Conservation (phyloP, 139 green algal species). For the Mychonastes homosphaera region DNA sequence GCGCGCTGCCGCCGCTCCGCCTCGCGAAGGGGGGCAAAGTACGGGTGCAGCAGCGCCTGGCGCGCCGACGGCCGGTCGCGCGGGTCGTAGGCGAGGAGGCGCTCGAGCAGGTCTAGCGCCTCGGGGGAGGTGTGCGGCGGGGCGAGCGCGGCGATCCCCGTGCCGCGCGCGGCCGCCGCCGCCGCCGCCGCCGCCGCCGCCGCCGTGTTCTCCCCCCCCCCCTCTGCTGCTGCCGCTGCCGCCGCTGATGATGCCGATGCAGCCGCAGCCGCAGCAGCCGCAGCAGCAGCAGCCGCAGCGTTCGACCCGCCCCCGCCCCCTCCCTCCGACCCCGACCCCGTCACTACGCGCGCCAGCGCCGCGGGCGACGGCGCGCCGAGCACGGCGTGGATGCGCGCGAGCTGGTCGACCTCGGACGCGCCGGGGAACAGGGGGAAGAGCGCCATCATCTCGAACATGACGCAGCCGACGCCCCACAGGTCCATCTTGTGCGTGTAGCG, state of each 20-base stretch:
- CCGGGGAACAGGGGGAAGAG: constrained; percentile 68
- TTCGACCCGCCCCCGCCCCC: too few species aligned
- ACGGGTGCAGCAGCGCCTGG: constrained; percentile 62
- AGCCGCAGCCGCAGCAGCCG: too few species aligned
- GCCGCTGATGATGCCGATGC: too few species aligned
- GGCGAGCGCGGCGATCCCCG: constrained; percentile 44
- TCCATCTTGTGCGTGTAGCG: constrained; percentile 90
- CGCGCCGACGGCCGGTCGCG: constrained; percentile 56
- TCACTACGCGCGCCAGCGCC: too few species aligned
- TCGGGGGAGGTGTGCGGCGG: constrained; percentile 31
- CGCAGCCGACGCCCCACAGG: constrained; percentile 81
- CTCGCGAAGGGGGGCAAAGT: constrained; percentile 35
- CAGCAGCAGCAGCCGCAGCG: too few species aligned
- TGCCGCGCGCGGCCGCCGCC: too few species aligned
- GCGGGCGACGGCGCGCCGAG: constrained; percentile 61
- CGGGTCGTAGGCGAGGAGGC: constrained; percentile 67
- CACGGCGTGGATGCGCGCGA: constrained; percentile 76
- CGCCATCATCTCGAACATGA: constrained; percentile 77
- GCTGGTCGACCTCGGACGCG: constrained; percentile 63
- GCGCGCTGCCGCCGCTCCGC: neutral
- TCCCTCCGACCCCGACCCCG: too few species aligned
- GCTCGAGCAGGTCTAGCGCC: constrained; percentile 46
- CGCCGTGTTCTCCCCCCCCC: too few species aligned
- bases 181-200: too few species aligned
- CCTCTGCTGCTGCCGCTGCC: too few species aligned